A percentile compares a stretch with the other conserved stretches of the same genome.
Conservation (phyloP, 139 green algal genomes). For the Pseudopediastrum boryanum region DNA sequence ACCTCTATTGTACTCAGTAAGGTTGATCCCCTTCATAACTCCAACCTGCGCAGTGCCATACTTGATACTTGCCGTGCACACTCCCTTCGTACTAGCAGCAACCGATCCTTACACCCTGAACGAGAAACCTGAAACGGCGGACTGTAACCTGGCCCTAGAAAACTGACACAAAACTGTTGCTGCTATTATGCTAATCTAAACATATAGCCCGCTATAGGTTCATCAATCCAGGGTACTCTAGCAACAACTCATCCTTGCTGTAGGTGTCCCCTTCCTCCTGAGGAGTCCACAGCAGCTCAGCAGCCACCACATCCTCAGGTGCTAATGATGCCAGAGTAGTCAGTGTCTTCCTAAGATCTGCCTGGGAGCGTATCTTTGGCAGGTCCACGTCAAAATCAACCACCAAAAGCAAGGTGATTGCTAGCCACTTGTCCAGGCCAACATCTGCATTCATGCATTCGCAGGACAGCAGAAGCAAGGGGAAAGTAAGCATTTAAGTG, state of each 20-base stretch:
- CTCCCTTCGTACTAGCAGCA: too few species aligned
- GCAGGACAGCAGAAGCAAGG: too few species aligned
- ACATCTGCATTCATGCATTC: conserved; percentile 33
- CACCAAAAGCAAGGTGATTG: conserved; percentile 87
- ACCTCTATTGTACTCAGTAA: too few species aligned
- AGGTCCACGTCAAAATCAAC: conserved; percentile 75
- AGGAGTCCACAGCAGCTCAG: conserved; percentile 98
- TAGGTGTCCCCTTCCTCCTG: conserved; percentile 89
- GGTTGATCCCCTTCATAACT: too few species aligned
- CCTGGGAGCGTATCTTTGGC: conserved; percentile 52
- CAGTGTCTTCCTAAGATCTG: conserved; percentile 68
- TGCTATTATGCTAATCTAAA: too few species aligned
- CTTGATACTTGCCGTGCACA: too few species aligned
- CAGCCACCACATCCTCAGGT: conserved; percentile 78
- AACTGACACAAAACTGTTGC: too few species aligned
- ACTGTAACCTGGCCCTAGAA: too few species aligned
- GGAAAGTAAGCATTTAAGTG: too few species aligned
- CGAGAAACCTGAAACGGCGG: too few species aligned
- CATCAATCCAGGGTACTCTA: conserved; percentile 83
- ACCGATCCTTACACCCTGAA: too few species aligned
- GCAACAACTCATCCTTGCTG: conserved; percentile 81
- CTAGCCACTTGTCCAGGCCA: conserved; percentile 61
- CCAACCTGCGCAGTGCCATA: too few species aligned
- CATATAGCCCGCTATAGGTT: conserved; percentile 46
- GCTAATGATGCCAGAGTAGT: conserved; percentile 72